phyloP scores from a whole-genome alignment of 2,329 filamentous ascomycete species.

The Calonectria hawksworthii region DNA sequence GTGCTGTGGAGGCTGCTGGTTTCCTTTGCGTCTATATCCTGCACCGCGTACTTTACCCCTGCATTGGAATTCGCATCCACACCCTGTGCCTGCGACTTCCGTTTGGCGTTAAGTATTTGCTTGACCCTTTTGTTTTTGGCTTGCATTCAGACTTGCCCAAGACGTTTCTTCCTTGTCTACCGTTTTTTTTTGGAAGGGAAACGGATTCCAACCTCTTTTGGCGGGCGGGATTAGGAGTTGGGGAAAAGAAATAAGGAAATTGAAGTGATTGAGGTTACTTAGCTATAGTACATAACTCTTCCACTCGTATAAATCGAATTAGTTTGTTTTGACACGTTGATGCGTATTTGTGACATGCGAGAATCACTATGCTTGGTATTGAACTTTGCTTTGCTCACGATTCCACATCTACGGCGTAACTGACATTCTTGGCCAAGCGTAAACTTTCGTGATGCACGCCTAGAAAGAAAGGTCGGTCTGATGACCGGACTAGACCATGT shows the following conservation, averaged over 20 bases:
- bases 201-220: conserved; percentile 10
- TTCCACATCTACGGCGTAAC: not conserved
- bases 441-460: not conserved
- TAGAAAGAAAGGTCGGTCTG: not conserved
- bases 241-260: conserved; percentile 23
- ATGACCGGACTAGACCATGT: not conserved
- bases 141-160: conserved; percentile 13
- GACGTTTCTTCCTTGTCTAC: conserved; percentile 17
- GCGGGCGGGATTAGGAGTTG: conserved; percentile 23
- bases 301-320: conserved; percentile 7
- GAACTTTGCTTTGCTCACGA: not conserved
- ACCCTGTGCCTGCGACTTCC: not conserved
- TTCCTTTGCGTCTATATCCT: conserved; percentile 18
- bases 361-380: not conserved
- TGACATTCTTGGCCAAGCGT: not conserved
- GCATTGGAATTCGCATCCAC: conserved; percentile 11
- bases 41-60: conserved; percentile 7
- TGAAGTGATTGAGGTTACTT: conserved; percentile 11
- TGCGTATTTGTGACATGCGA: not conserved
- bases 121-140: conserved; percentile 12
- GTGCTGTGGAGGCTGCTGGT: conserved; percentile 11
- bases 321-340: not conserved
- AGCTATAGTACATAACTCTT: conserved; percentile 4
- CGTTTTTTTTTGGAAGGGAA: conserved; percentile 9
- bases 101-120: conserved; percentile 20